Percentiles rank a stretch among this genome's conserved stretches.
These are phyloP conservation scores for Chaetothyriales sp. DNA, from an alignment of 2,329 filamentous ascomycete genomes.

Conservation along the genomic window DNA sequence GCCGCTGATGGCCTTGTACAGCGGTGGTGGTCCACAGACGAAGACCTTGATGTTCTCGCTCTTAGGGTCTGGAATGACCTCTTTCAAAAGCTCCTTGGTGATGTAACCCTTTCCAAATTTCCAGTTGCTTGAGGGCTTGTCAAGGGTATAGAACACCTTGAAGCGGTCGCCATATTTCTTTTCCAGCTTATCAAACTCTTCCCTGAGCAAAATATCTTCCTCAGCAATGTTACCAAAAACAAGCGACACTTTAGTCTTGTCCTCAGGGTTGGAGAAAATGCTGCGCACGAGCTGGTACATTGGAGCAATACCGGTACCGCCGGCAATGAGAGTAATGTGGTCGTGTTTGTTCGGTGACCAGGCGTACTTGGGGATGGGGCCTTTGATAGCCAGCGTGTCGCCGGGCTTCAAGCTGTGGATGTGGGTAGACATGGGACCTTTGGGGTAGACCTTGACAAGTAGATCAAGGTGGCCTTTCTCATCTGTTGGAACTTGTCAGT, in stretches of 20 bases:
- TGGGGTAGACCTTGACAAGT: slow-evolving; percentile 78
- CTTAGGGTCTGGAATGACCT: slow-evolving; percentile 83
- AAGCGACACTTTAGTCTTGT: slow-evolving; percentile 95
- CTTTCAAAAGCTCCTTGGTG: slow-evolving; percentile 85
- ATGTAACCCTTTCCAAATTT: slow-evolving; percentile 63
- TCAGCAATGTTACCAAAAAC: slow-evolving; percentile 82
- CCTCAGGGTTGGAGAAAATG: slow-evolving; percentile 90
- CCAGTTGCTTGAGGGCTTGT: slow-evolving; percentile 71
- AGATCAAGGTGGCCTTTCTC: slow-evolving; percentile 70
- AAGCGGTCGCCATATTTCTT: slow-evolving; percentile 93
- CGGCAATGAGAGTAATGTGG: slow-evolving; percentile 57
- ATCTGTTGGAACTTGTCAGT: slow-evolving; percentile 33
- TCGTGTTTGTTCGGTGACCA: slow-evolving; percentile 87
- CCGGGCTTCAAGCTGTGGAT: slow-evolving; percentile 69
- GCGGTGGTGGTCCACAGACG: slow-evolving; percentile 77
- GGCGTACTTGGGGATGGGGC: slow-evolving; percentile 82
- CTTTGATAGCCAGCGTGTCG: slow-evolving; percentile 80
- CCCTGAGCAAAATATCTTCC: slow-evolving; percentile 81
- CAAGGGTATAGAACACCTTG: slow-evolving; percentile 84
- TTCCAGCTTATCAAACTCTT: slow-evolving; percentile 71
- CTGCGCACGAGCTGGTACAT: slow-evolving; percentile 89
- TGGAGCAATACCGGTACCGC: slow-evolving; percentile 90
- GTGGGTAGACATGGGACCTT: slow-evolving; percentile 82
- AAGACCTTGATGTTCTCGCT: slow-evolving; percentile 89
- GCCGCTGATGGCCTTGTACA: slow-evolving; percentile 90